Base-by-base conservation (phyloP, 1,284 basidiomycete genomes). In the Apiotrichum akiyoshidainum region DNA sequence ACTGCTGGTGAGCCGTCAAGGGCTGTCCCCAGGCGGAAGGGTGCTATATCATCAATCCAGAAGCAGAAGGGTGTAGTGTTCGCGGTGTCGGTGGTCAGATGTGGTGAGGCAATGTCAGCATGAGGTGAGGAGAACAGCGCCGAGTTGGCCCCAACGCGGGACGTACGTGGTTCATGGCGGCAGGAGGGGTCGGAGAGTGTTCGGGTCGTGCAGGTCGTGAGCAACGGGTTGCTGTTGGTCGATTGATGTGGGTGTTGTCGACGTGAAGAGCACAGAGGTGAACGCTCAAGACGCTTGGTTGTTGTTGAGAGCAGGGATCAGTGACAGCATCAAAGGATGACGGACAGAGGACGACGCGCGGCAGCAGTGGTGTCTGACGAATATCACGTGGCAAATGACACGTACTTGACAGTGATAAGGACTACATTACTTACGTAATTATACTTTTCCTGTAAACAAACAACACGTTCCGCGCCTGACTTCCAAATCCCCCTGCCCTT, bases 21-120 rank as follows among this genome's bases (percentile, higher is more conserved):
- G 69, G 71, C 57, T 75, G 73, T 48, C 74, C 74, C 76, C 76
- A 78, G 51, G 72, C 68, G 52, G 73, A 66, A 45, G 76, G 76
- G 60, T 78, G 76, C 76, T 78, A 58, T 9, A 46, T 9, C 37
- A 33, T 34, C 6, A 48, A 33, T 35, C 33, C 14, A 26, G 22
- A 13, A 37, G 33, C 46, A 39, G 47, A n/a, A n/a, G n/a, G n/a
- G n/a, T n/a, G 4, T 19, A 3, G 47, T 14, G 19, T 19, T 42
- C 11, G 16, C n/a, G 6, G 12, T 5, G 12, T 39, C 12, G 16
- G 16, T 6, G 34, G 26, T 37, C 41, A 42, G 4, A 26, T 16
- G 34, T 19, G 16, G 39, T 26, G 31, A 56, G 26, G 54, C 31
- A 46, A 16, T 21, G 47, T 44, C 57, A 55, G 46, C 55, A 8